Evolutionary conservation across 1,284 basidiomycete species (phyloP).

Genomic region (Somion occarium): DNA sequence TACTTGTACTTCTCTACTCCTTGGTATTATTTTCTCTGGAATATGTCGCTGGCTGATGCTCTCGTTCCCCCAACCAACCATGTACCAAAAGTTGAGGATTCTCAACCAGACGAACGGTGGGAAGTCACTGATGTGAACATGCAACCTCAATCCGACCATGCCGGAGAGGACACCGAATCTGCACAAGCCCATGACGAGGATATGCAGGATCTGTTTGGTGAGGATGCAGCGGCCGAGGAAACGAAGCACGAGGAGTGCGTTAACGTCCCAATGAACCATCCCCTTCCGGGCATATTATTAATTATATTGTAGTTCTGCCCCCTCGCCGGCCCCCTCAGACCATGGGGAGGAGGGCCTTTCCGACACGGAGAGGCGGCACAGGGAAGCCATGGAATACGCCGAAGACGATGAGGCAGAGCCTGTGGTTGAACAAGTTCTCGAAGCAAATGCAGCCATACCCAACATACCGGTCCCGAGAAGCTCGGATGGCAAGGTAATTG

Average conservation of each 20-base stretch:
- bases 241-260: conserved; percentile 32
- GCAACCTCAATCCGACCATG: conserved; percentile 6
- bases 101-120: background rate
- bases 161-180: conserved; percentile 8
- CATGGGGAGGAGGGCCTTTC: conserved; percentile 66
- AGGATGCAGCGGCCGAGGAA: conserved; percentile 58
- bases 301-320: no score
- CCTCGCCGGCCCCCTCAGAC: conserved; percentile 39
- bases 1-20: background rate
- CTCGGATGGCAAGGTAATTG: conserved; percentile 65
- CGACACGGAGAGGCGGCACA: conserved; percentile 60
- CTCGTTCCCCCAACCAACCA: conserved; percentile 2
- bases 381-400: conserved; percentile 73
- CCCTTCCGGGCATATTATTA: no score
- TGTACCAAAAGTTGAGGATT: conserved; percentile 2
- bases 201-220: conserved; percentile 77
- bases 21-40: no score
- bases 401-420: conserved; percentile 70
- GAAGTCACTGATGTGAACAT: conserved; percentile 12
- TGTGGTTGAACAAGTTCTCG: conserved; percentile 48
- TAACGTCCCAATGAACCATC: conserved; percentile 2
- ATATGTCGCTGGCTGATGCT: conserved; percentile 12
- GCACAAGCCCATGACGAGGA: conserved; percentile 43
- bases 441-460: conserved; percentile 71
- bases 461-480: conserved; percentile 73